Evolutionary conservation across 2,329 filamentous ascomycete species (phyloP), one percentile per base, ranked within the genome.

Genomic region (Monosporascus sp.): DNA sequence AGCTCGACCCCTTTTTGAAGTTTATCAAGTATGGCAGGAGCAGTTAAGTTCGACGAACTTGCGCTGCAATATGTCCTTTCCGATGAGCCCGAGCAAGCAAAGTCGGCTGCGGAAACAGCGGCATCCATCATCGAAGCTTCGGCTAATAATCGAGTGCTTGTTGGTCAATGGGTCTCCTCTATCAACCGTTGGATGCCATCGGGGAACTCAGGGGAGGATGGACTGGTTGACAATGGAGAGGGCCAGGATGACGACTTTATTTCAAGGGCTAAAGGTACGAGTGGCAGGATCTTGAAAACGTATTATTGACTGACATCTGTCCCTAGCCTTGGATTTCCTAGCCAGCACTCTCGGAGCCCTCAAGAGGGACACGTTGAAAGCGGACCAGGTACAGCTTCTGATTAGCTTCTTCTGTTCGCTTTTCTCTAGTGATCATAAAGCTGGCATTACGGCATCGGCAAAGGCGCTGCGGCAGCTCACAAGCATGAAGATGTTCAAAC

Each of bases 351-450:
- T 85, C 16, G 70, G 76, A 48, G 70, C 72, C n/a, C 61, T 84
- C 16, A 73, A 73, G 8, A 66, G 68, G 11, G 73, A 74, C 46
- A 64, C 73, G 16, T 64, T 84, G 34, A 80, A 76, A 51, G 63
- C 72, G 5, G 78, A 79, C 48, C 81, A 84, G 73, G 71, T 80
- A 34, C 75, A 76, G 49, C 64, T 80, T 0, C 64, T 81, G 8
- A 70, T 82, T 26, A 70, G 71, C 37, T 84, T 83, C 68, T 84
- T 84, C 53, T 76, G 77, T 16, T 76, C 78, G 54, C 80, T 84
- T 72, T 84, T 83, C 58, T 78, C 78, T 2, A 76, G 80, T 51
- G 81, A 84, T 57, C 80, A 83, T 67, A 80, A 80, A 61, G 80
- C 79, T n/a, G 81, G 81, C 41, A 76, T 84, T 52, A 68, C 79